These are phyloP conservation scores for Asclepias syriaca DNA, from an alignment of 257 asterid species.

Conservation along the genomic window DNA sequence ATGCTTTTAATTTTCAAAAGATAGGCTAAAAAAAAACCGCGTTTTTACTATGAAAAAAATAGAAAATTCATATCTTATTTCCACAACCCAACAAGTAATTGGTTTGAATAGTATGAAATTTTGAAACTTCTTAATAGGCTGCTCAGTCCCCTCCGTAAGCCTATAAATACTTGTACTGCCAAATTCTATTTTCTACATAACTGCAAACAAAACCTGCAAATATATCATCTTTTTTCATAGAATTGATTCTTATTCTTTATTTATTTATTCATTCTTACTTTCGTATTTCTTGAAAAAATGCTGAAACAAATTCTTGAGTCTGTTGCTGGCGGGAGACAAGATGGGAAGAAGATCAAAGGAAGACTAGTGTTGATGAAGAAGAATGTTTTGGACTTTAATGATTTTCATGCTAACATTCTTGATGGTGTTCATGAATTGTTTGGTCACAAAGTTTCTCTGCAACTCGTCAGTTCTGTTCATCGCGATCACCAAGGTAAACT, in stretches of 20 bases:
- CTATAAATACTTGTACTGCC: neutral
- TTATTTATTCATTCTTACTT: too few relatives aligned
- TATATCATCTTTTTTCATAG: too few relatives aligned
- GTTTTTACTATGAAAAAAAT: too few relatives aligned
- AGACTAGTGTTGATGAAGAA: conserved; percentile 52
- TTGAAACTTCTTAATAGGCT: neutral
- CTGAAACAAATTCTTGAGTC: neutral
- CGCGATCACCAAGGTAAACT: conserved; percentile 21
- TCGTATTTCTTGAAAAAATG: neutral
- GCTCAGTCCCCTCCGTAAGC: neutral
- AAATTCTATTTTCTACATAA: neutral
- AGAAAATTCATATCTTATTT: too few relatives aligned
- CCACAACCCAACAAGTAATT: neutral
- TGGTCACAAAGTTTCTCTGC: conserved; percentile 40
- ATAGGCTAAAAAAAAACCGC: too few relatives aligned
- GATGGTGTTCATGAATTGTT: conserved; percentile 44
- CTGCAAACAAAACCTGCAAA: neutral
- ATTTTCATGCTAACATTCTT: conserved; percentile 32
- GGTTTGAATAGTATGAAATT: neutral
- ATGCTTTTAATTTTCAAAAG: too few relatives aligned
- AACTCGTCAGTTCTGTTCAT: conserved; percentile 36
- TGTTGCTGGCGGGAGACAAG: neutral
- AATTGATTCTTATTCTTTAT: too few relatives aligned
- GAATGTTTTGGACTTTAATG: conserved; percentile 47
- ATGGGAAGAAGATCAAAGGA: conserved; percentile 31